These are phyloP conservation scores for Serpula lacrymans DNA, from an alignment of 768 basidiomycete species.

Conservation along the genomic window DNA sequence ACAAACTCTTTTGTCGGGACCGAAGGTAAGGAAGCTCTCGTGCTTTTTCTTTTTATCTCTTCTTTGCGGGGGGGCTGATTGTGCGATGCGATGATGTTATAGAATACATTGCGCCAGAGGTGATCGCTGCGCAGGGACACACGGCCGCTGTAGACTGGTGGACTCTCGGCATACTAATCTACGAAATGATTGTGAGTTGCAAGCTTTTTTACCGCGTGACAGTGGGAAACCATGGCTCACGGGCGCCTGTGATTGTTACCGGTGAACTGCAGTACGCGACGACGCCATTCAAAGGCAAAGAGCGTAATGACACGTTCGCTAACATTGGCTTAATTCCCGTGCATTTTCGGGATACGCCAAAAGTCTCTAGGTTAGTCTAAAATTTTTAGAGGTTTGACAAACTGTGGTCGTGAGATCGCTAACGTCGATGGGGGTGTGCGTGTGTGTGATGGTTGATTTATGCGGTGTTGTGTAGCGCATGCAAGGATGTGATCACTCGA, in stretches of 20 bases:
- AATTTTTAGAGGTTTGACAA: too few relatives aligned
- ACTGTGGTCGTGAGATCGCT: not conserved
- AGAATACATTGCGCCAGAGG: constrained; percentile 99
- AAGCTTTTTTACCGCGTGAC: constrained; percentile 22
- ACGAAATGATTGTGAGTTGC: constrained; percentile 93
- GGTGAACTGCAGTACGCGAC: constrained; percentile 76
- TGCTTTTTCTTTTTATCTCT: constrained; percentile 5
- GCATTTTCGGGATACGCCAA: constrained; percentile 81
- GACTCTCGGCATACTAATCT: constrained; percentile 97
- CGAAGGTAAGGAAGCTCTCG: constrained; percentile 63
- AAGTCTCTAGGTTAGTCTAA: constrained; percentile 63
- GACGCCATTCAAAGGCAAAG: constrained; percentile 96
- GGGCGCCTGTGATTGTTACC: constrained; percentile 32
- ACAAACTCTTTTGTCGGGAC: constrained; percentile 99
- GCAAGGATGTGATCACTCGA: constrained; percentile 85
- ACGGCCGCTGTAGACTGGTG: constrained; percentile 99
- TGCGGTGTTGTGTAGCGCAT: constrained; percentile 50
- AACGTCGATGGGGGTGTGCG: constrained; percentile 8
- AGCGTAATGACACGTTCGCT: constrained; percentile 92
- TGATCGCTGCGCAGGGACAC: constrained; percentile 94
- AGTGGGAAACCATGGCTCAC: constrained; percentile 25
- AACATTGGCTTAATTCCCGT: constrained; percentile 90
- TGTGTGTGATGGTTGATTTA: not conserved
- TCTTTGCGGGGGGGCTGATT: too few relatives aligned
- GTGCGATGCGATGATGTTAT: constrained; percentile 15